Conservation (phyloP, 1,284 basidiomycete species). For the Cutaneotrichosporon cyanovorans region DNA sequence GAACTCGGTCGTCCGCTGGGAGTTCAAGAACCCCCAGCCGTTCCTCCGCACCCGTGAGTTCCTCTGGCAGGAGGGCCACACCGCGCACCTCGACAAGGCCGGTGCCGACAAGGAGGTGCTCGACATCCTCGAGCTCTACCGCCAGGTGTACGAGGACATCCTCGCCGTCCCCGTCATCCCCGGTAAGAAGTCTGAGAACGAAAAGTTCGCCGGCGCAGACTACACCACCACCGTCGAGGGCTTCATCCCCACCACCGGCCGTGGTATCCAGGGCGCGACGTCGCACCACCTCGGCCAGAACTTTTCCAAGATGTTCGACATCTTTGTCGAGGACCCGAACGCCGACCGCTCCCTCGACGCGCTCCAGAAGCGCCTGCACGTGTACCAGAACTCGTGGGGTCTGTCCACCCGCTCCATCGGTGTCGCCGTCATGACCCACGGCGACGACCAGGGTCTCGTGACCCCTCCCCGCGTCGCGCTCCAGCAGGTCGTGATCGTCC, state of each 20-base stretch:
- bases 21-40: constrained; percentile 98
- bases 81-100: constrained; percentile 77
- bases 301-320: constrained; percentile 99
- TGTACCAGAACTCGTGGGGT: constrained; percentile 99
- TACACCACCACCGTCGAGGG: constrained; percentile 99
- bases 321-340: constrained; percentile 83
- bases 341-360: constrained; percentile 22
- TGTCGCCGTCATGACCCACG: constrained; percentile 99
- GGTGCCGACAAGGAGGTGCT: constrained; percentile 89
- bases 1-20: constrained; percentile 99
- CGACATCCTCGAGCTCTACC: constrained; percentile 92
- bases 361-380: constrained; percentile 57
- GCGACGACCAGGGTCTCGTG: constrained; percentile 94
- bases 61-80: constrained; percentile 99
- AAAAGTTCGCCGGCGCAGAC: constrained; percentile 96
- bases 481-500: constrained; percentile 84
- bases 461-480: constrained; percentile 91
- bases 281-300: constrained; percentile 98
- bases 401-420: constrained; percentile 92
- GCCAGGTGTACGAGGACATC: constrained; percentile 91
- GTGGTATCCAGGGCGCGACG: constrained; percentile 96
- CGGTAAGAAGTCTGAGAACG: constrained; percentile 96
- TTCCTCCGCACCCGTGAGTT: constrained; percentile 99
- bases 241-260: constrained; percentile 93
- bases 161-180: constrained; percentile 96